These are phyloP conservation scores for Dinochytrium kinnereticum DNA, from an alignment of 371 early-diverging fungal genomes.

Conservation along the genomic window DNA sequence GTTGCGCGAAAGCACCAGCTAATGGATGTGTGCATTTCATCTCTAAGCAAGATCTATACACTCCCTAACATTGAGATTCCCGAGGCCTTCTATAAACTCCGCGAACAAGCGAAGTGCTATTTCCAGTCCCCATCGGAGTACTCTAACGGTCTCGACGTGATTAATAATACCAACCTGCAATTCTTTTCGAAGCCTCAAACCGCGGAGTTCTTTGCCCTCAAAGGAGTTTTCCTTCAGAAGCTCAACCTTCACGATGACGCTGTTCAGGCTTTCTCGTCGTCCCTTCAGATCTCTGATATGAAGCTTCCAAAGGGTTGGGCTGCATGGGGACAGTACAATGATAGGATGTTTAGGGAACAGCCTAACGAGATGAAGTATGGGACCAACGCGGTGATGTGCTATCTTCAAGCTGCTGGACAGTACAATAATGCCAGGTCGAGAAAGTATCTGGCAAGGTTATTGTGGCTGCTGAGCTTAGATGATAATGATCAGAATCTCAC, in stretches of 20 bases:
- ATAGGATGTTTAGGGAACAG: slow-evolving; percentile 82
- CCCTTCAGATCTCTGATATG: slow-evolving; percentile 86
- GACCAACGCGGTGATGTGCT: slow-evolving; percentile 93
- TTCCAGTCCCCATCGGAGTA: slow-evolving; percentile 84
- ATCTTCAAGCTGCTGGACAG: slow-evolving; percentile 92
- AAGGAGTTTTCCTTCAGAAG: slow-evolving; percentile 93
- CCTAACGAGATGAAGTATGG: slow-evolving; percentile 85
- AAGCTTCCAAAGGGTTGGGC: slow-evolving; percentile 95
- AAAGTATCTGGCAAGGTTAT: slow-evolving; percentile 86
- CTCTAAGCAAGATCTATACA: slow-evolving; percentile 95
- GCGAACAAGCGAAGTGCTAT: slow-evolving; percentile 98
- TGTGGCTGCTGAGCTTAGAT: slow-evolving; percentile 93
- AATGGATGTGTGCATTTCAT: slow-evolving; percentile 91
- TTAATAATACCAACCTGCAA: slow-evolving; percentile 97
- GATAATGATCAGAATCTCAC: slow-evolving; percentile 78
- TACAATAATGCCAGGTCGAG: slow-evolving; percentile 88
- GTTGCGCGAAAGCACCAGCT: slow-evolving; percentile 97
- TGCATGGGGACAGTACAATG: slow-evolving; percentile 96
- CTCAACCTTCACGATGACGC: slow-evolving; percentile 88
- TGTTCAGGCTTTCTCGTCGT: slow-evolving; percentile 90
- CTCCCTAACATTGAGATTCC: slow-evolving; percentile 99
- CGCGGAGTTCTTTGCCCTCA: slow-evolving; percentile 97
- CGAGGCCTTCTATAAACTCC: slow-evolving; percentile 93
- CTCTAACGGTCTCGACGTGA: slow-evolving; percentile 93
- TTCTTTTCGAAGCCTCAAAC: slow-evolving; percentile 94